These are phyloP conservation scores for Pythium dissotocum DNA, from an alignment of 352 stramenopile genomes.

Conservation along the genomic window DNA sequence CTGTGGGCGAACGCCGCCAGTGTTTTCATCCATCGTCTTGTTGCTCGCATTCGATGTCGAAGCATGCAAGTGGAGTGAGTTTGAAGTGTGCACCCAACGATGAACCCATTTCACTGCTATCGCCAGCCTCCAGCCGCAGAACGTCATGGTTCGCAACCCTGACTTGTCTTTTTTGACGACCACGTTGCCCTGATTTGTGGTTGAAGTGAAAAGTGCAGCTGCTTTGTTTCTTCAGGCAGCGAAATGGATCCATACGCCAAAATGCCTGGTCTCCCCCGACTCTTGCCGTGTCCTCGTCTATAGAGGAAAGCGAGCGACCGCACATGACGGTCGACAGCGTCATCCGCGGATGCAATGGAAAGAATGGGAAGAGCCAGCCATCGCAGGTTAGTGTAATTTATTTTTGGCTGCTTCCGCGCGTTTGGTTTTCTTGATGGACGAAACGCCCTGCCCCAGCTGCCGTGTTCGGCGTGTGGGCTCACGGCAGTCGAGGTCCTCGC, in stretches of 20 bases:
- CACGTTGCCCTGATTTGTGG: not conserved
- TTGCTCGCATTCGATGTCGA: too few relatives aligned
- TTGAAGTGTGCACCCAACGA: too few relatives aligned
- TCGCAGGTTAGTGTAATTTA: not conserved
- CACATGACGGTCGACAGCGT: not conserved
- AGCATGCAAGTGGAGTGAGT: too few relatives aligned
- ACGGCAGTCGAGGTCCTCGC: not conserved
- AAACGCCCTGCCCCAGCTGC: not conserved
- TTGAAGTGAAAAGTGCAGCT: not conserved
- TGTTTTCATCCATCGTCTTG: too few relatives aligned
- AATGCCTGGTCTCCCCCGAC: too few relatives aligned
- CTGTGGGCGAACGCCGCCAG: too few relatives aligned
- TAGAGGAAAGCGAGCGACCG: too few relatives aligned
- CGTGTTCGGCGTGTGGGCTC: not conserved
- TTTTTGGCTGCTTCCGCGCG: not conserved
- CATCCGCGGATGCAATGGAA: not conserved
- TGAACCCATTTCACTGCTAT: too few relatives aligned
- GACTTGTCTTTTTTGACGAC: not conserved
- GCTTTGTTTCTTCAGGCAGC: not conserved
- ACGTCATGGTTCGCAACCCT: not conserved
- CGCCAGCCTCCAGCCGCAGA: not conserved
- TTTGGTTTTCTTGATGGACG: not conserved
- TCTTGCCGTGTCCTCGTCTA: too few relatives aligned
- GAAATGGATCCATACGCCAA: not conserved
- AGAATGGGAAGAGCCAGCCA: constrained; percentile 2